These are phyloP conservation scores for Lentinula edodes DNA, from an alignment of 768 basidiomycete genomes.

Conservation along the genomic window DNA sequence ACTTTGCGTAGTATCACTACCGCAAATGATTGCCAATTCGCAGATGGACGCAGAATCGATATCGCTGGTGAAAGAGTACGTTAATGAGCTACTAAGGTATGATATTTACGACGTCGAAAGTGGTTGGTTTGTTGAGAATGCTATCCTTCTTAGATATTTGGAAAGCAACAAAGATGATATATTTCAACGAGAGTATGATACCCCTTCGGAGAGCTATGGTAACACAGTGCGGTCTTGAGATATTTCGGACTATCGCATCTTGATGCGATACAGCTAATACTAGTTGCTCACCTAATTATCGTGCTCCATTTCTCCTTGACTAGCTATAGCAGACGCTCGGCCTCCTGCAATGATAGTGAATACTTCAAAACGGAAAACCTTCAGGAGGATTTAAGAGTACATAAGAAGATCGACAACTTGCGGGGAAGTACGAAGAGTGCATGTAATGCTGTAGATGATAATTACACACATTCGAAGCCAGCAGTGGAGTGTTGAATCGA, in stretches of 20 bases:
- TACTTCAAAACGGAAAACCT: too few species aligned
- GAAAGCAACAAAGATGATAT: conserved; percentile 64
- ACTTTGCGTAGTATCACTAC: conserved; percentile 73
- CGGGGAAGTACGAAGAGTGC: too few species aligned
- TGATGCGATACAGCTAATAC: too few species aligned
- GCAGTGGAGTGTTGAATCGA: too few species aligned
- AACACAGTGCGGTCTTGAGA: conserved; percentile 71
- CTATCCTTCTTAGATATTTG: conserved; percentile 57
- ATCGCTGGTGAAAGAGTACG: conserved; percentile 77
- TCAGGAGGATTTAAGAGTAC: too few species aligned
- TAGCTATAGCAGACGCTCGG: too few species aligned
- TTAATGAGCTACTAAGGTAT: conserved; percentile 81
- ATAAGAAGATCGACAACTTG: too few species aligned
- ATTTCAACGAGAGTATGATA: conserved; percentile 77
- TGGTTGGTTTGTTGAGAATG: neutral
- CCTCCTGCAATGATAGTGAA: too few species aligned
- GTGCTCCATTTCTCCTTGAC: too few species aligned
- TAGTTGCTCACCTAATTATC: too few species aligned
- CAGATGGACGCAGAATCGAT: conserved; percentile 90
- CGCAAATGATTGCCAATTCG: conserved; percentile 84
- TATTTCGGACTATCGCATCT: neutral
- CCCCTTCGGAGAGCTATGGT: conserved; percentile 71
- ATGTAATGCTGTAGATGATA: too few species aligned
- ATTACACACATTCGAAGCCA: too few species aligned
- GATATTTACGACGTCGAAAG: conserved; percentile 10